Evolutionary conservation across 1,284 basidiomycete species (phyloP).

Genomic region (Leccinum pachyderme): DNA sequence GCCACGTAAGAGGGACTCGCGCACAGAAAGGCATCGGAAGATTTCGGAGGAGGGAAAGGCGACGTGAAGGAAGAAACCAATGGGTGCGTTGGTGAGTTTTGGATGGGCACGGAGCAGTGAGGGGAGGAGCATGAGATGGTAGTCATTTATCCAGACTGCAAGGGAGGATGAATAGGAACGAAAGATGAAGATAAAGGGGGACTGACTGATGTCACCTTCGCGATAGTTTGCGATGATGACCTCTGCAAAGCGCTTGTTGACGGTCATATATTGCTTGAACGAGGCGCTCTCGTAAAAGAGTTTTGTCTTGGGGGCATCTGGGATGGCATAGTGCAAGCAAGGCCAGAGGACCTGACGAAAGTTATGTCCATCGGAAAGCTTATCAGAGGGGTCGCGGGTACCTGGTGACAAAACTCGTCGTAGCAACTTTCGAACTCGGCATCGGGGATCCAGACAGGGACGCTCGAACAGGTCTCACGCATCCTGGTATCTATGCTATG

Average conservation of each 20-base stretch:
- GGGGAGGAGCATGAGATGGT: conserved; percentile 84
- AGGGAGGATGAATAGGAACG: neutral
- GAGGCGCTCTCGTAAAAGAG: conserved; percentile 75
- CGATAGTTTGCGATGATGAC: conserved; percentile 70
- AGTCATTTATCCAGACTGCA: conserved; percentile 77
- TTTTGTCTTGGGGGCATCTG: conserved; percentile 83
- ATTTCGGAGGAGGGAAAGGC: conserved; percentile 88
- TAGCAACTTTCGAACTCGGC: conserved; percentile 76
- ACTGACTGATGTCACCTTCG: conserved; percentile 74
- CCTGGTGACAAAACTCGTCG: conserved; percentile 87
- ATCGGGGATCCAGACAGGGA: conserved; percentile 82
- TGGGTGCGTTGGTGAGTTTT: conserved; percentile 59
- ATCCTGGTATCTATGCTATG: conserved; percentile 61
- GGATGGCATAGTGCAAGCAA: conserved; percentile 82
- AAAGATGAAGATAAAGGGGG: neutral
- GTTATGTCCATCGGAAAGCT: neutral
- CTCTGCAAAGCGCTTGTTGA: conserved; percentile 84
- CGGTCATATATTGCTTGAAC: conserved; percentile 77
- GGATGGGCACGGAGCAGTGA: conserved; percentile 59
- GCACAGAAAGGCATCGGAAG: conserved; percentile 77
- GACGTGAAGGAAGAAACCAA: conserved; percentile 89
- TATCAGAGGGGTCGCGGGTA: conserved; percentile 21
- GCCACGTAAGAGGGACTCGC: conserved; percentile 65
- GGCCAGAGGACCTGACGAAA: conserved; percentile 80
- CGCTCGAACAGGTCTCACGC: conserved; percentile 51